Base-by-base conservation (phyloP, 495 filamentous ascomycete genomes). In the Lasiosphaeriaceae sp. region DNA sequence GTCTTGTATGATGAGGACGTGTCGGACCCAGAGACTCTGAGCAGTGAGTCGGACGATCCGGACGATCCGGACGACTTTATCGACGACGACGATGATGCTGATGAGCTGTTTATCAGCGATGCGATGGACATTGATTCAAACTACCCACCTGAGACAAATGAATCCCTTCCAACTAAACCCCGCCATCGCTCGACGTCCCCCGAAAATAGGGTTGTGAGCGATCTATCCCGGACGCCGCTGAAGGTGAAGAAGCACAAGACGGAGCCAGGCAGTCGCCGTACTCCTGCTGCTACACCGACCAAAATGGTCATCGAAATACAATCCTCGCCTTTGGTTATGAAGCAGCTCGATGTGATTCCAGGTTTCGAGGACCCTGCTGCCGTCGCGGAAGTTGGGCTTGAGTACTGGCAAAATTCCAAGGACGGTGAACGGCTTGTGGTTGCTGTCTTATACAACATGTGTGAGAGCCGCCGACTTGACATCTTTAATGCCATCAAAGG, bases 31-130 rank as follows among this genome's bases (percentile, higher is more conserved):
- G 80, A 84, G 50, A 45, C 68, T 12, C 48, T 77, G 19, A 74
- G 70, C 11, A 74, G 69, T 49, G 75, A 75, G 4, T 80, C 77
- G n/a, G 71, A 75, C 23, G 74, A 76, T 41, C 74, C 74, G n/a
- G 71, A 75, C 23, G 74, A 76, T 41, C 74, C 74, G 48, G 68
- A 73, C 29, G 75, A 80, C 11, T 75, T 75, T 44, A 60, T 76
- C 23, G 65, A 68, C 19, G 57, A 72, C 20, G 68, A 72, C 31
- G 59, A 68, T 4, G 6, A 19, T 8, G 19, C 12, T 44, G n/a
- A 37, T 23, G 24, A 7, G 49, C 31, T 52, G 12, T 0, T 50
- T 22, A 29, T 37, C 19, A 51, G 41, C 12, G 55, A 59, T 17
- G 45, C 43, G 19, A 65, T 68, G 61, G 52, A 66, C 16, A 35